These are phyloP conservation scores for Populus deltoides DNA, from an alignment of 345 rosid species.

Conservation along the genomic window DNA sequence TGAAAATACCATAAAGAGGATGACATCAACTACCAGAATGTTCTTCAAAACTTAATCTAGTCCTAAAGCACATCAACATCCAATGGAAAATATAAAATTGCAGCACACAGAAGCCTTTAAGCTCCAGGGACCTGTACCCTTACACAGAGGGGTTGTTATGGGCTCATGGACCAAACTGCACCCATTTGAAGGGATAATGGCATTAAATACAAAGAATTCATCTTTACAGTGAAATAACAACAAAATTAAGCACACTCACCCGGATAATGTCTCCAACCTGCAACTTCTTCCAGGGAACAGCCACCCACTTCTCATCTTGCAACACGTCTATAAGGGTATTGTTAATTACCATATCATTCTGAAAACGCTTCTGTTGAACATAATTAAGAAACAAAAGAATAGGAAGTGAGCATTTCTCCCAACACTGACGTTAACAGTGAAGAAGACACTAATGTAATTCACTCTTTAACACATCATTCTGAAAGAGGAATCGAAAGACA, in stretches of 20 bases:
- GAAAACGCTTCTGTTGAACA: constrained; percentile 83
- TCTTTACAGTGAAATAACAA: constrained; percentile 7
- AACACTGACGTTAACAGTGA: not conserved
- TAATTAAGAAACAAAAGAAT: constrained; percentile 15
- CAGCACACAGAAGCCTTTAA: not conserved
- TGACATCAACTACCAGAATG: not conserved
- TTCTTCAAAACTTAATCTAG: not conserved
- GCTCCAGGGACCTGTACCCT: not conserved
- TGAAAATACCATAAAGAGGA: not conserved
- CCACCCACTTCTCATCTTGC: constrained; percentile 79
- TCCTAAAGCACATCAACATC: not conserved
- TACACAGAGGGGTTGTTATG: not conserved
- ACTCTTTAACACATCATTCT: not conserved
- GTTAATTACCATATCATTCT: constrained; percentile 91
- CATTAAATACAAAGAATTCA: too few species aligned
- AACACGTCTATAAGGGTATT: constrained; percentile 72
- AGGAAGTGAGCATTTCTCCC: constrained; percentile 13
- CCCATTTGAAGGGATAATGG: not conserved
- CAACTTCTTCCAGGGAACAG: constrained; percentile 84
- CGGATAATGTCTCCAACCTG: constrained; percentile 95
- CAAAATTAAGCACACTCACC: constrained; percentile 48
- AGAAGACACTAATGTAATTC: not conserved
- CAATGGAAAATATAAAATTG: not conserved
- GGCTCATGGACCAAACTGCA: not conserved
- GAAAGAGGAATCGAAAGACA: constrained; percentile 13